Conservation (phyloP, 495 filamentous ascomycete genomes). For the Aspergillus leporis region DNA sequence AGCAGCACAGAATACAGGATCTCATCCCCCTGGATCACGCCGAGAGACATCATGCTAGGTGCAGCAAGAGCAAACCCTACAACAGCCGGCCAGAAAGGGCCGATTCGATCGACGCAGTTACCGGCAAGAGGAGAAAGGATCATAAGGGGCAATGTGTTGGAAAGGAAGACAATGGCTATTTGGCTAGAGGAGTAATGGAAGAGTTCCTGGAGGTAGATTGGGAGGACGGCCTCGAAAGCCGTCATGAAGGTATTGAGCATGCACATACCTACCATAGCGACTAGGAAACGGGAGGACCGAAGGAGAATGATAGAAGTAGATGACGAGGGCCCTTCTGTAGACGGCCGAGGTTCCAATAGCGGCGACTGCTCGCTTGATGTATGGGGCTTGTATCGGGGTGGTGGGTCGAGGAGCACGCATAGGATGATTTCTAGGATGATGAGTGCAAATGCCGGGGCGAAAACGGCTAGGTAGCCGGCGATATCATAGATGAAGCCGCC, state of each 20-base stretch:
- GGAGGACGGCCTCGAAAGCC: neutral
- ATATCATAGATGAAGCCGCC: slow-evolving; percentile 6
- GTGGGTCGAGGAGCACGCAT: neutral
- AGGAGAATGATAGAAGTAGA: neutral
- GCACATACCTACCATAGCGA: neutral
- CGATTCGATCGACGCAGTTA: neutral
- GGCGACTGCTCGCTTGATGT: neutral
- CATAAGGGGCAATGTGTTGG: neutral
- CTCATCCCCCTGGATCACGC: neutral
- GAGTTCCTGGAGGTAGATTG: neutral
- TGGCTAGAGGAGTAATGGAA: slow-evolving; percentile 3
- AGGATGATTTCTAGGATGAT: slow-evolving; percentile 3
- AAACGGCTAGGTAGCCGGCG: slow-evolving; percentile 5
- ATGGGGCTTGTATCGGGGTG: neutral
- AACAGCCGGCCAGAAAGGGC: slow-evolving; percentile 1
- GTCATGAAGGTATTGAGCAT: neutral
- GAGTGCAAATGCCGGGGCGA: neutral
- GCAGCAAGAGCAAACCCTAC: neutral
- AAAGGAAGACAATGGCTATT: slow-evolving; percentile 5
- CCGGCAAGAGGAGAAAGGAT: neutral
- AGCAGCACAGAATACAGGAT: neutral
- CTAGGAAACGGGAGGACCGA: neutral
- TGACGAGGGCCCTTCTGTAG: neutral
- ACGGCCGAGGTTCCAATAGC: neutral
- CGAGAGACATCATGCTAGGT: slow-evolving; percentile 10